Conservation (phyloP, 148 eudicot species). For the Drosera capensis region DNA sequence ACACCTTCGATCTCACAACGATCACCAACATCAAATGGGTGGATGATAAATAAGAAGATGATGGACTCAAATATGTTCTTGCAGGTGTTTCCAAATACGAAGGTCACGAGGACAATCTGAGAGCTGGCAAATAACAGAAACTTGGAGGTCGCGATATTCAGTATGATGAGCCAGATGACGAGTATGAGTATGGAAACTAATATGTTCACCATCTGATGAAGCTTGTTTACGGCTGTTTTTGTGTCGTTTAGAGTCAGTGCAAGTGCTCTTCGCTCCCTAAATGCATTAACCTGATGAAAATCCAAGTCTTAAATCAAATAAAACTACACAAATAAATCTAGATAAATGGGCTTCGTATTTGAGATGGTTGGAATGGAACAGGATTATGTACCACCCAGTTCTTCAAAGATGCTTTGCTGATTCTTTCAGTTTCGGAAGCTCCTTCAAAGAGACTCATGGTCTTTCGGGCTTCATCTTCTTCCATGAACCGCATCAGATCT, state of each 20-base stretch:
- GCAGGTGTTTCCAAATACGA: constrained; percentile 67
- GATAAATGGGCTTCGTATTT: no score
- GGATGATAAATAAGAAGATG: constrained; percentile 63
- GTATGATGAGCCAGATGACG: constrained; percentile 20
- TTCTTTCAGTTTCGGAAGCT: constrained; percentile 35
- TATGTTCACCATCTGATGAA: constrained; percentile 54
- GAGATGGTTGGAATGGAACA: neutral
- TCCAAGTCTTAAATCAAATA: no score
- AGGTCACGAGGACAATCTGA: constrained; percentile 60
- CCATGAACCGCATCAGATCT: constrained; percentile 58
- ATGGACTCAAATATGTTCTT: constrained; percentile 67
- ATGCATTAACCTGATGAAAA: constrained; percentile 48
- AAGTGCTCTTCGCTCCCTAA: constrained; percentile 65
- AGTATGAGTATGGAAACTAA: constrained; percentile 31
- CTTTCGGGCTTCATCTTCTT: constrained; percentile 55
- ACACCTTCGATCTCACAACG: constrained; percentile 67
- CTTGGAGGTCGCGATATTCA: constrained; percentile 35
- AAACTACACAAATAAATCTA: no score
- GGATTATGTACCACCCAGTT: constrained; percentile 63
- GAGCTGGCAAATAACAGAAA: constrained; percentile 49
- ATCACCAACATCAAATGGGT: constrained; percentile 79
- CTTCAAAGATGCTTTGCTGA: constrained; percentile 50
- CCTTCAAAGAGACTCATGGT: constrained; percentile 45
- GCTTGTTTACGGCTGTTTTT: constrained; percentile 74
- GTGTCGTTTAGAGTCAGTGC: constrained; percentile 75